Base-by-base conservation (phyloP, 768 basidiomycete species). In the Lactarius hengduanensis region DNA sequence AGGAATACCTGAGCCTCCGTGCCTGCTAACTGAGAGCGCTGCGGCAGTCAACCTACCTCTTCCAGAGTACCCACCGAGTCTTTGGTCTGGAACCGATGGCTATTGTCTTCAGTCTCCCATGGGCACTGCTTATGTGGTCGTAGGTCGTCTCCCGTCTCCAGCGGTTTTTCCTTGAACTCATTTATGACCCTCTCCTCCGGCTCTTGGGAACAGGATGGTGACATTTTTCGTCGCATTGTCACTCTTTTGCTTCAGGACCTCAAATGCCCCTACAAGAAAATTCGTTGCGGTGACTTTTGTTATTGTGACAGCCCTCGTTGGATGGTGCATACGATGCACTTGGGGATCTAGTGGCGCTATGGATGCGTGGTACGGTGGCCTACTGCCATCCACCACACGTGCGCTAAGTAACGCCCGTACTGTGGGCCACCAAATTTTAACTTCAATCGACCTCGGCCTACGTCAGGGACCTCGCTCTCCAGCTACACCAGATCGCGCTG, bases 51-150 rank as follows among this genome's bases (percentile, higher is more conserved):
- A 62, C 63, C n/a, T 77, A 69, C 56, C 61, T 78, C 16, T 50
- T 65, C 47, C 47, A 50, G 47, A 50, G 11, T 22, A 22, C 10
- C 0, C 47, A 50, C 22, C n/a, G 47, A 50, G 3, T 13, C 4
- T 50, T 50, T 11, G 47, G 47, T 4, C 47, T 50, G 47, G 47
- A 50, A 50, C n/a, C 72, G 1, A 76, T 86, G 4, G 82, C 83
- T 11, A 76, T 86, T 28, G 71, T 84, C 59, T 84, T 84, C 63
- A 81, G 82, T 64, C 71, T 87, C 10, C 85, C 85, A 0, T 83
- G 83, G 63, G 81, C 83, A 1, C 74, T 86, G 28, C 76, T 86
- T 41, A 80, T 86, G 77, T 86, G 84, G 84, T 80, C 79, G 85
- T 85, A 70, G 75, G 84, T 79, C 1, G 5, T 22, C 22, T 32